A percentile compares a stretch with the other conserved stretches of the same genome.
phyloP scores from a whole-genome alignment of 2,329 filamentous ascomycete genomes.

The Beauveria australis region DNA sequence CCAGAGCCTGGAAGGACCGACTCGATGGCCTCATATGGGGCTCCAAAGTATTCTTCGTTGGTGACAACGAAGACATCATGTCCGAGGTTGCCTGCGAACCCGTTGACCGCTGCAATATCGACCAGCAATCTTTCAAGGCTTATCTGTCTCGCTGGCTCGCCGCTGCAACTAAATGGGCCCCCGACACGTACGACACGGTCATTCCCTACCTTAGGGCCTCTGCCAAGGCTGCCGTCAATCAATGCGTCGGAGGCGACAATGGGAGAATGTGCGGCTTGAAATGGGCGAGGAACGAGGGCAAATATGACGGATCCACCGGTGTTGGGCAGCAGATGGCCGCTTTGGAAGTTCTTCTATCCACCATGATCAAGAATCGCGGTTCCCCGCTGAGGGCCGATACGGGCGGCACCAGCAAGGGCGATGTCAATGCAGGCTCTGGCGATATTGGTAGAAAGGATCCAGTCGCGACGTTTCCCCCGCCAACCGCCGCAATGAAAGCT shows the following conservation, averaged over 20 bases:
- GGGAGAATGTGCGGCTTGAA: slow-evolving; percentile 51
- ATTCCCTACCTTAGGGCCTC: slow-evolving; percentile 46
- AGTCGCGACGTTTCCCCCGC: slow-evolving; percentile 19
- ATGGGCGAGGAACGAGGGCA: slow-evolving; percentile 40
- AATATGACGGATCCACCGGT: slow-evolving; percentile 52
- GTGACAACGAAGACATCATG: slow-evolving; percentile 48
- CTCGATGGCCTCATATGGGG: slow-evolving; percentile 49
- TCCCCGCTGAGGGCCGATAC: slow-evolving; percentile 39
- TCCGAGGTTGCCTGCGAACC: slow-evolving; percentile 58
- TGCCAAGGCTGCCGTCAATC: slow-evolving; percentile 46
- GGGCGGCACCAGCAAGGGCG: slow-evolving; percentile 49
- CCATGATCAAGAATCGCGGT: slow-evolving; percentile 40
- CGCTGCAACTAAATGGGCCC: slow-evolving; percentile 54
- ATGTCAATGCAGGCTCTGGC: slow-evolving; percentile 37
- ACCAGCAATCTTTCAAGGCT: slow-evolving; percentile 57
- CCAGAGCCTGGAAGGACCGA: slow-evolving; percentile 47
- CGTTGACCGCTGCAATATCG: slow-evolving; percentile 50
- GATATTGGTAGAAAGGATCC: slow-evolving; percentile 34
- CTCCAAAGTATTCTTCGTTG: slow-evolving; percentile 46
- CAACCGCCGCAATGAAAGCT: slow-evolving; percentile 53
- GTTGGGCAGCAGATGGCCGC: slow-evolving; percentile 66
- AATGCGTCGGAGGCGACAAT: slow-evolving; percentile 50
- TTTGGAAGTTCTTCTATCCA: slow-evolving; percentile 55
- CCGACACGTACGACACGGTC: slow-evolving; percentile 45
- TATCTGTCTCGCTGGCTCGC: slow-evolving; percentile 56